These are phyloP conservation scores for Saitozyma sp. DNA, from an alignment of 768 basidiomycete species.

Conservation along the genomic window DNA sequence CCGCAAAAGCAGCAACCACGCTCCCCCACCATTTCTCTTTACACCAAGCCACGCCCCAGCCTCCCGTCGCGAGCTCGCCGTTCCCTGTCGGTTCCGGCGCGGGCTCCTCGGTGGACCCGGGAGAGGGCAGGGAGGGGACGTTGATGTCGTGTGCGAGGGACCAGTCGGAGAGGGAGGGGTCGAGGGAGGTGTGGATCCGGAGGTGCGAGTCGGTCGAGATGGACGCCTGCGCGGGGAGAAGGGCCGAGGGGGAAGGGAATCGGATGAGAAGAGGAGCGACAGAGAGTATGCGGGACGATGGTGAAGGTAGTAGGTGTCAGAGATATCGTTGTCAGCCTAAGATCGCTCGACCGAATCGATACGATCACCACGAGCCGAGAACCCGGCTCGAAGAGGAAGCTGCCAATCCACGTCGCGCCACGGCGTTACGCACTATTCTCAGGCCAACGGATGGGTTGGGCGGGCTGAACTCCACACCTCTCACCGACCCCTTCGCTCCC, in stretches of 20 bases:
- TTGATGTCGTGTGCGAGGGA: conserved; percentile 38
- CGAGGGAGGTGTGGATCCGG: conserved; percentile 72
- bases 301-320: no score
- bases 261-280: background rate
- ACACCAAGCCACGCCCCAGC: conserved; percentile 94
- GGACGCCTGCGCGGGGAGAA: conserved; percentile 62
- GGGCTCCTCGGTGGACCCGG: conserved; percentile 15
- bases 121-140: conserved; percentile 42
- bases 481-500: conserved; percentile 82
- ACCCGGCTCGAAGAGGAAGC: background rate
- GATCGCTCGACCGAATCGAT: no score
- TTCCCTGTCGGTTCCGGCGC: background rate
- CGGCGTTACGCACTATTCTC: conserved; percentile 63
- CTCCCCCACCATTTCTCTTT: conserved; percentile 96
- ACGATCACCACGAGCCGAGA: background rate
- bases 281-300: no score
- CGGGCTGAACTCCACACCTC: conserved; percentile 83
- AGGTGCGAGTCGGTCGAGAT: conserved; percentile 84
- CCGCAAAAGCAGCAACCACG: conserved; percentile 73
- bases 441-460: conserved; percentile 71
- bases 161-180: conserved; percentile 51
- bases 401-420: background rate
- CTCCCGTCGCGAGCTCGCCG: conserved; percentile 66
- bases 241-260: background rate
- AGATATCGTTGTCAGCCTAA: no score